Evolutionary conservation across 768 basidiomycete genomes (phyloP), one percentile per base, ranked within the genome.

Genomic region (Pholiota conissans): DNA sequence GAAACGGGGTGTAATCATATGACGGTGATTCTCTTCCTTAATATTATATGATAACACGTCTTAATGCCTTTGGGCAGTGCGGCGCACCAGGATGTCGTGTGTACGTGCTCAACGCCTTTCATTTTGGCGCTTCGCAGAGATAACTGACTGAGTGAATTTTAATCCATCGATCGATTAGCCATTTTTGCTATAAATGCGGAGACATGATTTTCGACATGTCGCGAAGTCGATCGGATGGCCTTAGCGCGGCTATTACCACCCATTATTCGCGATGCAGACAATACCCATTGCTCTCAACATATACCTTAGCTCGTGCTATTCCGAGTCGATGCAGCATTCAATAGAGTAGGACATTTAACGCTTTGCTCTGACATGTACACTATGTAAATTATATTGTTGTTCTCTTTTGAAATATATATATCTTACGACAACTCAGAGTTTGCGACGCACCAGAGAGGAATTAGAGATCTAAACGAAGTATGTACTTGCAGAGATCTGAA

Each of bases 1-100:
- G 70, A 69, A 2, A 67, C 67, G 3, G 84, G 84, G 2, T 85
- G 84, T 52, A 79, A 84, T 55, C 84, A 86, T 69, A 86, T 86
- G 81, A 74, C 74, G 62, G 84, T 84, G 39, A 67, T 81, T 63
- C 57, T 51, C 24, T 34, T 24, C 28, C 24, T 22, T 42, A 14
- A n/a, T 42, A 24, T 30, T 39, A 5, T 20, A 13, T 46, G 27
- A 54, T 13, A 52, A 34, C 22, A 35, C 30, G 57, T 26, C 47
- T 51, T 22, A 6, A 13, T 45, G 13, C 20, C 18, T 16, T 22
- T 28, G n/a, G 22, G n/a, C 22, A 84, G 84, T 85, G 82, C 61
- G 74, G 76, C 30, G 71, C 81, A 3, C 81, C 81, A 5, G 81
- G 78, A 8, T 86, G 84, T 66, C 82, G 81, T 57, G 76, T 79